A percentile compares a stretch with the other conserved stretches of the same genome.
Conservation (phyloP, 2,329 filamentous ascomycete genomes). For the Colletotrichum navitas region DNA sequence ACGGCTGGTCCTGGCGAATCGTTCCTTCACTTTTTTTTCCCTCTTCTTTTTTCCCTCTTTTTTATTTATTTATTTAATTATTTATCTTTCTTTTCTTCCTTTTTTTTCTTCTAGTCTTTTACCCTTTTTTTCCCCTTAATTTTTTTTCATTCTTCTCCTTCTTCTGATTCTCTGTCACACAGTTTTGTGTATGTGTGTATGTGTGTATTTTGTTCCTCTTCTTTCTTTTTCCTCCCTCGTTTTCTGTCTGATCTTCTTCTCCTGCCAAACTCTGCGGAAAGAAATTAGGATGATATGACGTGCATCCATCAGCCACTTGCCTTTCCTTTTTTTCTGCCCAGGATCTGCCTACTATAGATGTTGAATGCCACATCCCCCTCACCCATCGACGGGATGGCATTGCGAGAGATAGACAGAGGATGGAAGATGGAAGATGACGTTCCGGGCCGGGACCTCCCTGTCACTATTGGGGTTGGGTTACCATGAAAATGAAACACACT, state of each 20-base stretch:
- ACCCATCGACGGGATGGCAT: background rate
- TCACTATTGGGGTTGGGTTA: background rate
- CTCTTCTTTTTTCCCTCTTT: background rate
- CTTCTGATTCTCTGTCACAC: no score
- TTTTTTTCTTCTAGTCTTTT: background rate
- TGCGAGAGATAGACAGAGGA: background rate
- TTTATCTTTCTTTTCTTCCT: background rate
- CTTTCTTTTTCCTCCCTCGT: background rate
- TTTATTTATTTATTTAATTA: no score
- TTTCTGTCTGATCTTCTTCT: background rate
- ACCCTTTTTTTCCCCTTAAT: background rate
- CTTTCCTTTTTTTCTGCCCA: background rate
- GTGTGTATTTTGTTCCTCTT: no score
- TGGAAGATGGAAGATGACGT: conserved; percentile 1
- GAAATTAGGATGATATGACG: background rate
- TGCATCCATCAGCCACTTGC: background rate
- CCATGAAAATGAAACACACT: no score
- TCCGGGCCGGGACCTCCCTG: background rate
- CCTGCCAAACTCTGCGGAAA: no score
- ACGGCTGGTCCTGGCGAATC: background rate
- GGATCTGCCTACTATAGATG: background rate
- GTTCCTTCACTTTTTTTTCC: background rate
- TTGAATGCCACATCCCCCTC: no score
- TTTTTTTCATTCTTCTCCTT: background rate
- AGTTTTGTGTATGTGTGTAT: no score